These are phyloP conservation scores for Lecanosticta acicola DNA, from an alignment of 2,329 filamentous ascomycete genomes.

Conservation along the genomic window DNA sequence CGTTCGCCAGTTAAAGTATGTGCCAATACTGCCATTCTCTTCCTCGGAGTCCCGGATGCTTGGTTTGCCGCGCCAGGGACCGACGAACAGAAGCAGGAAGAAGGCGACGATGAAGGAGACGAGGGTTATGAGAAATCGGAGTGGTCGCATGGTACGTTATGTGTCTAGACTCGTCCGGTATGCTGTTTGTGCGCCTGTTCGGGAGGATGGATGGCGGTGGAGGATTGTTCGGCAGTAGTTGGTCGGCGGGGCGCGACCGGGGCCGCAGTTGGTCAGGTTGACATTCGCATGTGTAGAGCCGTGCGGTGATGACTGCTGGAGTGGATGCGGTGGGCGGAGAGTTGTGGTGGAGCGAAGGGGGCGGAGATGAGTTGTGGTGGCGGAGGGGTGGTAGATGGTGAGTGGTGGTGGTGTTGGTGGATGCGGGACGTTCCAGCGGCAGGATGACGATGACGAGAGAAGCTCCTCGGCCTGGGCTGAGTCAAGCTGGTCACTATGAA, in stretches of 20 bases:
- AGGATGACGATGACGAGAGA: slow-evolving; percentile 2
- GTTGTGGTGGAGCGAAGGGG: not conserved
- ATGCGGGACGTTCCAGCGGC: not conserved
- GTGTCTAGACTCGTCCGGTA: not conserved
- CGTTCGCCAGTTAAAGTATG: slow-evolving; percentile 47
- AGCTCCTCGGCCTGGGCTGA: not conserved
- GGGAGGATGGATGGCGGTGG: not conserved
- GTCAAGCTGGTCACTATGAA: not conserved
- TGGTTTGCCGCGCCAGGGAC: slow-evolving; percentile 22
- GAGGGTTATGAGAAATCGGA: slow-evolving; percentile 40
- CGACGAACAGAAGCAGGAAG: slow-evolving; percentile 40
- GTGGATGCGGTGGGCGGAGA: not conserved
- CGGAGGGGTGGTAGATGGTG: not conserved
- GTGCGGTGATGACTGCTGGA: not conserved
- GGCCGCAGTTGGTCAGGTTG: not conserved
- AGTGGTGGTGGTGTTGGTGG: not conserved
- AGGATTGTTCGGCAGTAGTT: not conserved
- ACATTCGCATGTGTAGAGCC: not conserved
- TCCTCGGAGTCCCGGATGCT: slow-evolving; percentile 13
- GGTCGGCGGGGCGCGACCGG: not conserved
- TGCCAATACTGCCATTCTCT: slow-evolving; percentile 33
- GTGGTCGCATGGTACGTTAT: slow-evolving; percentile 33
- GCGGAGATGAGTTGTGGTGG: not conserved
- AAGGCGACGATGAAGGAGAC: slow-evolving; percentile 40
- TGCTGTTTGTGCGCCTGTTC: not conserved